A percentile compares a stretch with the other conserved stretches of the same genome.
These are phyloP conservation scores for Choricystis sp. DNA, from an alignment of 139 green algal genomes.

Conservation along the genomic window DNA sequence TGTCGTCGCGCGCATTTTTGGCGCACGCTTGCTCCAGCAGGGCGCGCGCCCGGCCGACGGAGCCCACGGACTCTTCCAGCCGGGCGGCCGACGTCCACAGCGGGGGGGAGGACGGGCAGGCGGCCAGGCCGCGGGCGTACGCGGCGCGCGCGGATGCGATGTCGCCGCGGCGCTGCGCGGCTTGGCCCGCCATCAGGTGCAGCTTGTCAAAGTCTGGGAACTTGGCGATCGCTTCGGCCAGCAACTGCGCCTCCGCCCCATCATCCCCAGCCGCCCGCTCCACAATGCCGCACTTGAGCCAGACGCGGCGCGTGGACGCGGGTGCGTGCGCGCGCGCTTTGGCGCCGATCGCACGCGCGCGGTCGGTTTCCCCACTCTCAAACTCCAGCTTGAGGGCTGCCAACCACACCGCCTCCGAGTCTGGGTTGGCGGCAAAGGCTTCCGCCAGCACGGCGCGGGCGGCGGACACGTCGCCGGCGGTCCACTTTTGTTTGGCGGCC, in stretches of 20 bases:
- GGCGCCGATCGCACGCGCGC: conserved; percentile 39
- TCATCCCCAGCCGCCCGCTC: conserved; percentile 72
- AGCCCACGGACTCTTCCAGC: conserved; percentile 61
- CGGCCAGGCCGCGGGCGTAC: conserved; percentile 23
- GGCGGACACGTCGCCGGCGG: conserved; percentile 46
- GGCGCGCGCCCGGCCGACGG: conserved; percentile 49
- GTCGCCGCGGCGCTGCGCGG: conserved; percentile 54
- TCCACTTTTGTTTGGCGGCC: conserved; percentile 91
- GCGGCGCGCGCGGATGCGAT: conserved; percentile 18
- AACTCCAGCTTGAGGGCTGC: conserved; percentile 98
- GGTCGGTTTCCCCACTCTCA: conserved; percentile 75
- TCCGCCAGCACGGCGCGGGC: conserved; percentile 64
- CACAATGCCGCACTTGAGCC: conserved; percentile 93
- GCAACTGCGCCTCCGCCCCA: conserved; percentile 33
- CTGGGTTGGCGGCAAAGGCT: conserved; percentile 72
- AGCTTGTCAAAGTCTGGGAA: conserved; percentile 81
- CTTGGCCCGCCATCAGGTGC: conserved; percentile 86
- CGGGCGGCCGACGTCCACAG: conserved; percentile 53
- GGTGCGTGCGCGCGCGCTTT: conserved; percentile 58
- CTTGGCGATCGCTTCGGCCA: conserved; percentile 35
- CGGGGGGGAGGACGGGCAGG: conserved; percentile 41
- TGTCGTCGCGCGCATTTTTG: conserved; percentile 56
- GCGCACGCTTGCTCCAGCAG: conserved; percentile 64
- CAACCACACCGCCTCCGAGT: conserved; percentile 90
- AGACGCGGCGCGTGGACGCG: conserved; percentile 63